Percentiles rank a stretch among this genome's conserved stretches.
Evolutionary conservation across 805 yeast species (phyloP).

Genomic region (Cyberlindnera mrakii): DNA sequence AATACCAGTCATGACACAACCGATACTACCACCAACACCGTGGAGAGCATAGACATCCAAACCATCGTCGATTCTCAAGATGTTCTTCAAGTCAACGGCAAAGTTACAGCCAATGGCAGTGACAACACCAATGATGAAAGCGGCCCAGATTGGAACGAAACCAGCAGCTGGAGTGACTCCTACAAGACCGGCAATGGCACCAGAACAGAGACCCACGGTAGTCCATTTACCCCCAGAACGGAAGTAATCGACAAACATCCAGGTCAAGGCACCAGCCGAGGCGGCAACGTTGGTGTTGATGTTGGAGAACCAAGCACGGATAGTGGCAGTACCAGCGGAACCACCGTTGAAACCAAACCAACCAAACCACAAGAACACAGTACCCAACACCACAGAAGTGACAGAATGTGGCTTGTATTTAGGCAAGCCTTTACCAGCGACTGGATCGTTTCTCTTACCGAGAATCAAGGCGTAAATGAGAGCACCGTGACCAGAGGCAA

Average conservation of each 20-base stretch:
- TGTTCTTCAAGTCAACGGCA: slow-evolving; percentile 73
- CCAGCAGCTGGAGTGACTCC: slow-evolving; percentile 98
- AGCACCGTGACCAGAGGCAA: slow-evolving; percentile 91
- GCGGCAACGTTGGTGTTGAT: slow-evolving; percentile 94
- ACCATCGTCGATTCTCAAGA: slow-evolving; percentile 84
- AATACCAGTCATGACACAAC: slow-evolving; percentile 80
- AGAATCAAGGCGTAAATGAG: slow-evolving; percentile 85
- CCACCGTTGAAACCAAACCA: slow-evolving; percentile 99
- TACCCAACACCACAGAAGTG: slow-evolving; percentile 84
- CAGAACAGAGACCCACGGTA: slow-evolving; percentile 89
- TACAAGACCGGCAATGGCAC: slow-evolving; percentile 89
- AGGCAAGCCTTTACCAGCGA: slow-evolving; percentile 51
- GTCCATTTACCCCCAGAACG: slow-evolving; percentile 88
- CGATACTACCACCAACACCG: slow-evolving; percentile 88
- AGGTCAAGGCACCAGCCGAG: slow-evolving; percentile 84
- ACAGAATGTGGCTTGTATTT: slow-evolving; percentile 93
- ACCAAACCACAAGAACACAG: slow-evolving; percentile 94
- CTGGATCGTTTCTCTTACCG: slow-evolving; percentile 87
- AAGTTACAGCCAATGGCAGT: slow-evolving; percentile 76
- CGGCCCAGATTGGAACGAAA: slow-evolving; percentile 85
- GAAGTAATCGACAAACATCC: slow-evolving; percentile 83
- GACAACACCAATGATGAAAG: slow-evolving; percentile 77
- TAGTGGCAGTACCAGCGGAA: slow-evolving; percentile 87
- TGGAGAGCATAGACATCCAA: slow-evolving; percentile 91
- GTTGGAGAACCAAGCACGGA: slow-evolving; percentile 92